Base-by-base conservation (phyloP, 192 early-diverging fungal species). In the Coemansia sp. region DNA sequence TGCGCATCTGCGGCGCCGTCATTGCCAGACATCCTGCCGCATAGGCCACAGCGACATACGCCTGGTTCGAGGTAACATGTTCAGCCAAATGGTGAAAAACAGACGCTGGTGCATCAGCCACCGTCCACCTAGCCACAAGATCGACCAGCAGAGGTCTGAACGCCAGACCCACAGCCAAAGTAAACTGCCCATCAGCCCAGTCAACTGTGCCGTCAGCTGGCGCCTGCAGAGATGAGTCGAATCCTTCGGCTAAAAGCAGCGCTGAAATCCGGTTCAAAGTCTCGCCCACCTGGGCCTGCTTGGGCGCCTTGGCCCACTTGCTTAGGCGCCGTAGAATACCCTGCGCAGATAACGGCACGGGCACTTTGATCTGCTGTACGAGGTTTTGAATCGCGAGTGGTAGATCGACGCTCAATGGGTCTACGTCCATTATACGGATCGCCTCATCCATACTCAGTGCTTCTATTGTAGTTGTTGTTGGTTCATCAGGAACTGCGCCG, bases 91-190 rank as follows among this genome's bases (percentile, higher is more conserved):
- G 69, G 52, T 47, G 69, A 64, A 82, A 71, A 38, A 78, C 69
- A 2, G 66, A 35, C 28, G 66, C 78, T 3, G 70, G 83, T 28
- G 83, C 75, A 26, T 73, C 82, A n/a, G 82, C 66, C 10, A 74
- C 62, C 16, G 84, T 84, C 93, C 92, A 94, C 50, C 95, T 88
- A 16, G 91, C 90, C 0, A 87, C 85, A 33, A 97, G 83, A 63
- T 97, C 95, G 26, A 95, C 84, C 8, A 93, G 80, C 14, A 97
- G 70, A 3, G 94, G 91, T 19, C 95, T 77, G 69, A 89, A 90
- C 9, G 85, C 75, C 40, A 47, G 19, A 6, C 66, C 67, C 35
- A 77, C 75, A 21, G 63, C 38, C 11, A 67, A 13, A 7, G 80
- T 73, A 38, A 82, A 68, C 63, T 26, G 62, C 17, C 80, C 80